Base-by-base conservation (phyloP, 192 early-diverging fungal genomes). In the Rhizoclosmatium globosum region DNA sequence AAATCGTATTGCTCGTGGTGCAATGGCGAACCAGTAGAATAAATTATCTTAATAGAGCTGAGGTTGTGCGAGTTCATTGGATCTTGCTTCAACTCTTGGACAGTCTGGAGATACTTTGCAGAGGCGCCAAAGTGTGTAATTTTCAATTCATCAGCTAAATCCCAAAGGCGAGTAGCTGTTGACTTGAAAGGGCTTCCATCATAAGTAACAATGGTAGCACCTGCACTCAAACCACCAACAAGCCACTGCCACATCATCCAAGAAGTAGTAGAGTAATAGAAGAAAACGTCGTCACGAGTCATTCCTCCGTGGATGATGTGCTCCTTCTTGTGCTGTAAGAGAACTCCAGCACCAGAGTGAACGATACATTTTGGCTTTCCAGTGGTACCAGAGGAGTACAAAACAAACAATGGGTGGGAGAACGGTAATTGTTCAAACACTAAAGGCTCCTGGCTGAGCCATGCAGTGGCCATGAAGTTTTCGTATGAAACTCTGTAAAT, bases 161-260 rank as follows among this genome's bases (percentile, higher is more conserved):
- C 85, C 94, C 94, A 98, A 64, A 99, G 83, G 0, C 89, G 85
- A 50, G 83, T 68, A 3, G 94, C 85, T n/a, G 87, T 82, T 2
- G 95, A 95, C 74, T 92, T 94, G 87, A 99, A 95, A 1, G 96
- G 98, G 50, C 93, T 95, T 45, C 98, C 98, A 79, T 99, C 96
- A 87, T 94, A 99, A 1, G 93, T 80, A 2, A 96, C 93, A 59
- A 97, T 87, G 4, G 95, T 93, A 3, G 87, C 79, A 38, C 96
- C 96, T 39, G 93, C 83, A 19, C 77, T 31, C n/a, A 98, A 85
- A 21, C 90, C 95, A 21, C 89, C 86, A 1, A 96, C 89, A 41
- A 98, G 90, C 98, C 98, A 99, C 85, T 99, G 98, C 96, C 96
- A 99, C 98, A 99, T 99, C 98, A 99, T 99, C 83, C 83, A 84